These are phyloP conservation scores for Chlamydomonas eustigma DNA, from an alignment of 139 green algal genomes.

Conservation along the genomic window DNA sequence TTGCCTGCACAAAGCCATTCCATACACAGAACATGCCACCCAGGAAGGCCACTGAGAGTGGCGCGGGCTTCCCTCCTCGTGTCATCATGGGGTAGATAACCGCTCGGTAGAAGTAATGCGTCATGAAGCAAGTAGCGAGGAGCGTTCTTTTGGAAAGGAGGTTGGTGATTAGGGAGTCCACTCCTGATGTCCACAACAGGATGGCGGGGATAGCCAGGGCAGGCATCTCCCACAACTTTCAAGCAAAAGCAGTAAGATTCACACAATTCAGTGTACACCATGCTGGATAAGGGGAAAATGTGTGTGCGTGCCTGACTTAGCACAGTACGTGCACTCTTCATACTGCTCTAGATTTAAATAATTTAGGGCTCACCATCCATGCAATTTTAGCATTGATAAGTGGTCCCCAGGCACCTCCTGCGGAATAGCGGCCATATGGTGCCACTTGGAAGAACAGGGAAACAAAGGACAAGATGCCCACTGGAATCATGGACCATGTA, in stretches of 20 bases:
- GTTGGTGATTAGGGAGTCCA: not conserved
- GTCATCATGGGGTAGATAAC: constrained; percentile 58
- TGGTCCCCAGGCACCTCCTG: constrained; percentile 8
- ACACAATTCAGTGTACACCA: too few species aligned
- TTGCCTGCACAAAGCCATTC: constrained; percentile 71
- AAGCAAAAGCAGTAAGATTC: too few species aligned
- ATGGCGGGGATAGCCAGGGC: constrained; percentile 14
- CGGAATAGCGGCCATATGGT: not conserved
- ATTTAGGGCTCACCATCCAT: constrained; percentile 24
- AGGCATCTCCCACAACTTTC: constrained; percentile 17
- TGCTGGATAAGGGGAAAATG: not conserved
- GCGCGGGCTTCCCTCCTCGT: constrained; percentile 49
- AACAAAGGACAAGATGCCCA: not conserved
- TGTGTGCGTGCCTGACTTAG: not conserved
- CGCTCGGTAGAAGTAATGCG: constrained; percentile 48
- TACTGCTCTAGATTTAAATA: not conserved
- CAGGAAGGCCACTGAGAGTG: constrained; percentile 53
- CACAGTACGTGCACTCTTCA: not conserved
- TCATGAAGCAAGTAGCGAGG: constrained; percentile 31
- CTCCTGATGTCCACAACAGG: not conserved
- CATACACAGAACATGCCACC: constrained; percentile 59
- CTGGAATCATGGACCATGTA: not conserved
- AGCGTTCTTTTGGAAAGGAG: constrained; percentile 7
- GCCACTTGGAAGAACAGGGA: not conserved
- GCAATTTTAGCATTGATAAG: constrained; percentile 22